Conservation (phyloP, 2,329 filamentous ascomycete genomes). For the Berkeleyomyces rouxiae region DNA sequence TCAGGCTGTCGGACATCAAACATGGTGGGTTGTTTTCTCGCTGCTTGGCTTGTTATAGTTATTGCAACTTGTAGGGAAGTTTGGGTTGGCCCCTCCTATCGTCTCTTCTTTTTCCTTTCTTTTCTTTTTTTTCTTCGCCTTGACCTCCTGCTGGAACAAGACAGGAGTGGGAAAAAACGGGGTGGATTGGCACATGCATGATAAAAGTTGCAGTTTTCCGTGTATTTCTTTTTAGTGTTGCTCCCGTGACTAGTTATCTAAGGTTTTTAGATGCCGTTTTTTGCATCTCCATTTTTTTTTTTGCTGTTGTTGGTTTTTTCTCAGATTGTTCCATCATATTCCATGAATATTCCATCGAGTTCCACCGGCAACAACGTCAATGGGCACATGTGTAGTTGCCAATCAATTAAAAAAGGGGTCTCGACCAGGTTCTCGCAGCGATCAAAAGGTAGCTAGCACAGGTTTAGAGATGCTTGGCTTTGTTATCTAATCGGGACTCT, state of each 20-base stretch:
- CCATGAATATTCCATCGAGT: background rate
- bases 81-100: background rate
- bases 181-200: no score
- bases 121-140: background rate
- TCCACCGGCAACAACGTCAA: background rate
- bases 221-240: no score
- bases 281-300: background rate
- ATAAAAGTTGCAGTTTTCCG: no score
- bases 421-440: background rate
- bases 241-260: no score
- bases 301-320: background rate
- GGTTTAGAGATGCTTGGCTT: slow-evolving; percentile 10
- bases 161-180: no score
- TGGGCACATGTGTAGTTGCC: background rate
- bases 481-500: background rate
- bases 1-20: background rate
- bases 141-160: background rate
- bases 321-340: background rate
- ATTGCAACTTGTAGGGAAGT: background rate
- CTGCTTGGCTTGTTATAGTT: no score
- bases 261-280: background rate
- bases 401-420: background rate
- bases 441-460: background rate
- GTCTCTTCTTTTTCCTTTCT: background rate
- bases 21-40: no score